These are phyloP conservation scores for Gastrolobium villosum DNA, from an alignment of 306 rosid genomes.

Conservation along the genomic window DNA sequence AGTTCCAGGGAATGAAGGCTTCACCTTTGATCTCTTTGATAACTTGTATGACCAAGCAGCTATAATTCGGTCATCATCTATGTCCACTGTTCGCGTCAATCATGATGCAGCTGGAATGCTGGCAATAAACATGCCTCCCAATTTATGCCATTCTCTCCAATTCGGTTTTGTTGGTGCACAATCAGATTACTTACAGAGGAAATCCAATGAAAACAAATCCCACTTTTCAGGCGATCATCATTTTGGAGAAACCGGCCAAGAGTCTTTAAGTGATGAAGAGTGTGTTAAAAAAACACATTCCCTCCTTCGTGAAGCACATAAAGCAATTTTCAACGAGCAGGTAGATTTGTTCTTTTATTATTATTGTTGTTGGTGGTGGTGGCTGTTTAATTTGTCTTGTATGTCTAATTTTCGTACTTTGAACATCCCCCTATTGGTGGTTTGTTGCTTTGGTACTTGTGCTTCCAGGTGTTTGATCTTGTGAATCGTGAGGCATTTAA, in stretches of 20 bases:
- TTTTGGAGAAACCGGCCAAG: conserved; percentile 63
- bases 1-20: conserved; percentile 92
- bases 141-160: conserved; percentile 72
- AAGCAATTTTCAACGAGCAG: conserved; percentile 84
- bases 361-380: conserved; percentile 21
- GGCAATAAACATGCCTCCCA: conserved; percentile 76
- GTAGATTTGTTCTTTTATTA: conserved; percentile 46
- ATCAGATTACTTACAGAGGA: conserved; percentile 52
- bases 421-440: conserved; percentile 30
- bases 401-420: conserved; percentile 25
- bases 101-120: conserved; percentile 95
- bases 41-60: conserved; percentile 75
- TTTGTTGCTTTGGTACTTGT: conserved; percentile 43
- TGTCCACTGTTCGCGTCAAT: conserved; percentile 78
- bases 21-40: conserved; percentile 94
- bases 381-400: conserved; percentile 1
- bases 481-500: conserved; percentile 90
- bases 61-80: conserved; percentile 63
- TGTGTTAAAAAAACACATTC: conserved; percentile 78
- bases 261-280: conserved; percentile 68
- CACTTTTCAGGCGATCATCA: conserved; percentile 49
- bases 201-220: conserved; percentile 53
- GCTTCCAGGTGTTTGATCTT: conserved; percentile 85
- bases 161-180: conserved; percentile 73
- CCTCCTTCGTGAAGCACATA: conserved; percentile 84